A percentile compares a stretch with the other conserved stretches of the same genome.
Evolutionary conservation across 2,329 filamentous ascomycete species (phyloP).

Genomic region (Chrysosporium keratinophilum): DNA sequence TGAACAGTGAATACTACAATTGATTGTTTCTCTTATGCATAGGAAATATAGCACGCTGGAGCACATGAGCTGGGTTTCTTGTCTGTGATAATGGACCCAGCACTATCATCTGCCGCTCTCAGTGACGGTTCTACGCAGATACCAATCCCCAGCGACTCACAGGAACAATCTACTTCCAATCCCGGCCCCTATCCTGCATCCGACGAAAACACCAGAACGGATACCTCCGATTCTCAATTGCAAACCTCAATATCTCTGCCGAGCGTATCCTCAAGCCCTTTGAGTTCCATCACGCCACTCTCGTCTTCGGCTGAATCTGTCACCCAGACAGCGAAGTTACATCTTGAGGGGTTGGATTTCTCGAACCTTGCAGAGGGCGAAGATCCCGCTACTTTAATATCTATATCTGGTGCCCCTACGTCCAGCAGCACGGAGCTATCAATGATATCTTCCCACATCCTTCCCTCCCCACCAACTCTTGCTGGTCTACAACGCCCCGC

Average conservation of each 20-base stretch:
- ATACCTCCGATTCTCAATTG: neutral
- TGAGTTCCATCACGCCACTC: neutral
- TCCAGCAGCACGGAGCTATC: conserved; percentile 10
- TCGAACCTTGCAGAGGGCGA: neutral
- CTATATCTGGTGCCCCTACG: neutral
- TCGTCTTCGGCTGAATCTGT: neutral
- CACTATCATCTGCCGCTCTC: neutral
- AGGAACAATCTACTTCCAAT: neutral
- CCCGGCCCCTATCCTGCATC: neutral
- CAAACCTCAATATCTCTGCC: neutral
- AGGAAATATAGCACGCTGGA: neutral
- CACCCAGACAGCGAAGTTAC: neutral
- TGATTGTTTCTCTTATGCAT: neutral
- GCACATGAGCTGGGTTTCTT: neutral
- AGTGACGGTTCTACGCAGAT: neutral
- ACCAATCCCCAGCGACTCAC: neutral
- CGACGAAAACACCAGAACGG: neutral
- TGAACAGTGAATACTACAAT: neutral
- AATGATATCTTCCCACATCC: conserved; percentile 9
- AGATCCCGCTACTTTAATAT: neutral
- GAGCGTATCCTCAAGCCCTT: neutral
- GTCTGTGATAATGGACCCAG: neutral
- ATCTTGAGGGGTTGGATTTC: neutral
- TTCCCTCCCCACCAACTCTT: neutral
- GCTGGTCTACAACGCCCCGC: neutral